phyloP scores from a whole-genome alignment of 2,329 filamentous ascomycete genomes.

The Ceratocystis diversiconidia region DNA sequence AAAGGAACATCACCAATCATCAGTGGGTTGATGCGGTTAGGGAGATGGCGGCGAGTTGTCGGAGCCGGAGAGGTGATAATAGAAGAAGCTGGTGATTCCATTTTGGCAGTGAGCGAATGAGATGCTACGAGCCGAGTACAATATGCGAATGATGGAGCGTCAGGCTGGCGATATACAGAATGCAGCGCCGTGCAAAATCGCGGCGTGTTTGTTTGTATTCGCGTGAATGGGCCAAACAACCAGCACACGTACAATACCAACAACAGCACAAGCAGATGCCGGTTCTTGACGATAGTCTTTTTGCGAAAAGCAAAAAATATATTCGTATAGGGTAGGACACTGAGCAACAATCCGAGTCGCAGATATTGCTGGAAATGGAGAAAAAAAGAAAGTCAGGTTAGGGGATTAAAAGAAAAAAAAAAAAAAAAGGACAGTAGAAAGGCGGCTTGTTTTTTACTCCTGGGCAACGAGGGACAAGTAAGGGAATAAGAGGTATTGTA shows the following conservation, averaged over 20 bases:
- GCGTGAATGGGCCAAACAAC: background rate
- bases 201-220: background rate
- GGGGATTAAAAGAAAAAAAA: background rate
- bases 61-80: constrained; percentile 21
- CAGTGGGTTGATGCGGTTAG: constrained; percentile 46
- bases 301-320: background rate
- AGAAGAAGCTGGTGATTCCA: constrained; percentile 15
- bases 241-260: no score
- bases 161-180: no score
- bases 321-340: background rate
- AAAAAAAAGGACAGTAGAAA: background rate
- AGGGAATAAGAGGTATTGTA: constrained; percentile 1
- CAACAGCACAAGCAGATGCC: background rate
- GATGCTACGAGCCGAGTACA: no score
- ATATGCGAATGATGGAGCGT: no score
- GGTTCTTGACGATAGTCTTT: no score
- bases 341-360: background rate
- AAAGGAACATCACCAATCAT: constrained; percentile 45
- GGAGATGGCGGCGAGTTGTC: constrained; percentile 32
- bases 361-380: background rate
- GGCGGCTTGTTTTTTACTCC: constrained; percentile 4
- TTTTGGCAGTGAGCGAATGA: background rate
- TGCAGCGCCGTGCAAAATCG: no score
- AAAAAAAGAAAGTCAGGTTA: background rate
- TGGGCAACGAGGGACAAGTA: background rate